A percentile compares a stretch with the other conserved stretches of the same genome.
Conservation (phyloP, 768 basidiomycete genomes). For the Tylopilus cervinicoccineus region DNA sequence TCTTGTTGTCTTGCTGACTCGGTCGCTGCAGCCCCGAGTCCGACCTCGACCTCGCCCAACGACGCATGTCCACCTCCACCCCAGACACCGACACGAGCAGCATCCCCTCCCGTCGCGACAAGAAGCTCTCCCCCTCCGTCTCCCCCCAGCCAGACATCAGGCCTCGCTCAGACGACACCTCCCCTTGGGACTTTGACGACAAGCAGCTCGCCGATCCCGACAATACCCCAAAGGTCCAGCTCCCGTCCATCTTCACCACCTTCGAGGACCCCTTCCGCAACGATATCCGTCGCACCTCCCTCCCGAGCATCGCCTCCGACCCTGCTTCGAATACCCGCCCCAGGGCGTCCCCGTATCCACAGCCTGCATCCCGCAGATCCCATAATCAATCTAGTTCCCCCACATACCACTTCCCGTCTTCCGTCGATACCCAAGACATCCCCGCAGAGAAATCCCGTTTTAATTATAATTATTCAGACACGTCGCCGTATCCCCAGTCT, state of each 20-base stretch:
- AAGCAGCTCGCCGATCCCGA: constrained; percentile 43
- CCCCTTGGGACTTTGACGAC: constrained; percentile 30
- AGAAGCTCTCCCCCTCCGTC: constrained; percentile 53
- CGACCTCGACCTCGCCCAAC: constrained; percentile 49
- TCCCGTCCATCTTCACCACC: constrained; percentile 70
- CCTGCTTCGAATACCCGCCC: constrained; percentile 37
- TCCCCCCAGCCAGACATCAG: constrained; percentile 48
- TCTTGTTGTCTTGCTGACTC: constrained; percentile 4
- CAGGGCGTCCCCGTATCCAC: constrained; percentile 56
- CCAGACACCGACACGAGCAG: constrained; percentile 58
- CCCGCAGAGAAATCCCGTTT: constrained; percentile 39
- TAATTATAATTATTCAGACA: constrained; percentile 38
- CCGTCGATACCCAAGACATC: constrained; percentile 37
- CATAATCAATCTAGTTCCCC: constrained; percentile 42
- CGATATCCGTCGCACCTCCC: constrained; percentile 58
- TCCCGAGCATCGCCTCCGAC: constrained; percentile 58
- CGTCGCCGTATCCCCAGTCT: constrained; percentile 47
- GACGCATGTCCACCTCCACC: constrained; percentile 79
- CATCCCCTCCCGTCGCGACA: constrained; percentile 56
- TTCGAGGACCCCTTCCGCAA: constrained; percentile 57
- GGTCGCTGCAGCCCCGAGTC: constrained; percentile 35
- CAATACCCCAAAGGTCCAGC: constrained; percentile 51
- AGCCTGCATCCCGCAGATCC: constrained; percentile 42
- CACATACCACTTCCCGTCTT: constrained; percentile 53
- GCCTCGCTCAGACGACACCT: constrained; percentile 31